A percentile compares a stretch with the other conserved stretches of the same genome.
Conservation (phyloP, 257 asterid genomes). For the Fraxinus pennsylvanica region DNA sequence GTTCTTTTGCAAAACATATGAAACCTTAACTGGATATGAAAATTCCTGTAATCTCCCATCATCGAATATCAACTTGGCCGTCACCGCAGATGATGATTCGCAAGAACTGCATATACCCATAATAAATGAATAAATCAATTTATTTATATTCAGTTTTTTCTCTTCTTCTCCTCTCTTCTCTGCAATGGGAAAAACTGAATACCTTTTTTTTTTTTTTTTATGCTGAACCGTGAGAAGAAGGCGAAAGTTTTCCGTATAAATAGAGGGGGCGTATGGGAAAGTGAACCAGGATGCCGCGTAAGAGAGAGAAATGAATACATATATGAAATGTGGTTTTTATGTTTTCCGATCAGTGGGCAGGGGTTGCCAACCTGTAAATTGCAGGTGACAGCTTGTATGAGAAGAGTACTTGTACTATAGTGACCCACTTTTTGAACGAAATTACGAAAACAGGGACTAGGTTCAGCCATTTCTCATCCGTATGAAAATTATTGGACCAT, state of each 20-base stretch:
- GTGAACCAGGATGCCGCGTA: constrained; percentile 57
- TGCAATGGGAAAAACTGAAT: neutral
- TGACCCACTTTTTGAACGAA: too few relatives aligned
- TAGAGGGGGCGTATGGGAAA: constrained; percentile 35
- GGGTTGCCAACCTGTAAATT: constrained; percentile 66
- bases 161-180: neutral
- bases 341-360: constrained; percentile 32
- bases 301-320: constrained; percentile 7
- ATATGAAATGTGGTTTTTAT: neutral
- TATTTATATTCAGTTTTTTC: neutral
- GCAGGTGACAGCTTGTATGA: constrained; percentile 65
- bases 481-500: too few relatives aligned
- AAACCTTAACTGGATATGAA: constrained; percentile 75
- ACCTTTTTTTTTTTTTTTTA: neutral
- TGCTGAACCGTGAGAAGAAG: neutral
- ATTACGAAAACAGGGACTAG: too few relatives aligned
- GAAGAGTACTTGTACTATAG: too few relatives aligned
- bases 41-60: constrained; percentile 88
- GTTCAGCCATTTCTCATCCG: too few relatives aligned
- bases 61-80: constrained; percentile 67
- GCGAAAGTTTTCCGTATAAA: neutral
- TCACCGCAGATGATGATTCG: constrained; percentile 66
- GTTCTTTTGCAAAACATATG: constrained; percentile 65
- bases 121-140: too few relatives aligned
- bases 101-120: constrained; percentile 90